These are phyloP conservation scores for Vitis hybrid DNA, from an alignment of 177 flowering plant genomes.

Conservation along the genomic window DNA sequence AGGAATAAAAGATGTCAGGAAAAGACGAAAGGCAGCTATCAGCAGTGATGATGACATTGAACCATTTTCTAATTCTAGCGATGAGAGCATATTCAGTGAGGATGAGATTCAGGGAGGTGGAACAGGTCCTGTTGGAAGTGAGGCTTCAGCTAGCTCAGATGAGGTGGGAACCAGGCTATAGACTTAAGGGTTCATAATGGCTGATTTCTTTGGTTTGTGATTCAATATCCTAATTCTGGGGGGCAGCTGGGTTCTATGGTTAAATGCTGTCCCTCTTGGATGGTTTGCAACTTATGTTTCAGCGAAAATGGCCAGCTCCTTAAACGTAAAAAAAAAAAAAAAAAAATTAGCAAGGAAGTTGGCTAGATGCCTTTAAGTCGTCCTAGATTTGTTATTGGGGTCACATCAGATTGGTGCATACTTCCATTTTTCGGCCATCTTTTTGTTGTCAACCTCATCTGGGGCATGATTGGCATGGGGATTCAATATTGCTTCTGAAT, in stretches of 20 bases:
- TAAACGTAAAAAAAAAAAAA: neutral
- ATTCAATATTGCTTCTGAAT: neutral
- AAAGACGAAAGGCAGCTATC: conserved; percentile 45
- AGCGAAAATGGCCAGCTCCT: neutral
- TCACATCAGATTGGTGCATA: neutral
- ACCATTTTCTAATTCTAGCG: conserved; percentile 59
- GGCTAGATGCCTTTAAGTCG: neutral
- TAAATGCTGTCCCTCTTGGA: neutral
- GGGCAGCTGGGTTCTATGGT: neutral
- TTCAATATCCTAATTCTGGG: too few relatives aligned
- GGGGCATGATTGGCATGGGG: neutral
- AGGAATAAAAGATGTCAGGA: conserved; percentile 59
- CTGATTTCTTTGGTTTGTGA: neutral
- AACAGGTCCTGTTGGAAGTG: conserved; percentile 37
- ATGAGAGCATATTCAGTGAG: conserved; percentile 58
- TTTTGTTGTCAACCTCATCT: neutral
- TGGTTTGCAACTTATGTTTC: neutral
- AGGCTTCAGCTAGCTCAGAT: conserved; percentile 64
- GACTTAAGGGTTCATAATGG: neutral
- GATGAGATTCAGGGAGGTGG: conserved; percentile 68
- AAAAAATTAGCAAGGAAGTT: neutral
- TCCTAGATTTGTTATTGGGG: neutral
- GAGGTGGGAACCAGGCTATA: conserved; percentile 33
- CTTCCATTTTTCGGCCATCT: neutral
- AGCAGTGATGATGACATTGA: conserved; percentile 50